These are phyloP conservation scores for Rhizophagus sp. DNA, from an alignment of 192 early-diverging fungal genomes.

Conservation along the genomic window DNA sequence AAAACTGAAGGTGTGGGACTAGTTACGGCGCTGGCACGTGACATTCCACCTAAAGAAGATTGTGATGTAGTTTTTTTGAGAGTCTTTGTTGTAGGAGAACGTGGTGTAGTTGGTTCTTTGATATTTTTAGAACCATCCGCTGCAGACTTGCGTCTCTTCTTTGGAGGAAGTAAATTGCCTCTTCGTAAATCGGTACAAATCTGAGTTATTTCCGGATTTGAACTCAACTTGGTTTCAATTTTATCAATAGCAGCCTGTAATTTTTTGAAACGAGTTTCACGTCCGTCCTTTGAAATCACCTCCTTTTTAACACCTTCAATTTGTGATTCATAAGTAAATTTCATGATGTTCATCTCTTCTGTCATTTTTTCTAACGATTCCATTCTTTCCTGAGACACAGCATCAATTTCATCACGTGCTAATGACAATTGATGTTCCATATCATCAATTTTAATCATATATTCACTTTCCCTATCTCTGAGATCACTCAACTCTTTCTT, in stretches of 20 bases:
- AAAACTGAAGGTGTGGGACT: slow-evolving; percentile 14
- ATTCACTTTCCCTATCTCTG: slow-evolving; percentile 18
- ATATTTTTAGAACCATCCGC: not conserved
- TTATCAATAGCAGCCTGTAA: slow-evolving; percentile 3
- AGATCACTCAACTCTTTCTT: slow-evolving; percentile 13
- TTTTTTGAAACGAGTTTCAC: slow-evolving; percentile 15
- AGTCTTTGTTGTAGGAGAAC: slow-evolving; percentile 16
- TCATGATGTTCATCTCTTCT: slow-evolving; percentile 27
- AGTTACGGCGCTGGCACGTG: not conserved
- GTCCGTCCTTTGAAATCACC: not conserved
- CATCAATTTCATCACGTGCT: slow-evolving; percentile 18
- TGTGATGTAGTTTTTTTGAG: not conserved
- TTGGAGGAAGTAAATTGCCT: not conserved
- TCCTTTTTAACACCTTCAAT: slow-evolving; percentile 22
- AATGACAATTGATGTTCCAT: slow-evolving; percentile 4
- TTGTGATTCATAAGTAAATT: slow-evolving; percentile 22
- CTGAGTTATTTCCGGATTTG: not conserved
- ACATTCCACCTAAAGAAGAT: slow-evolving; percentile 9
- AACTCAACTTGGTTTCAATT: not conserved
- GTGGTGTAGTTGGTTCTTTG: not conserved
- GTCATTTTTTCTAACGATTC: slow-evolving; percentile 16
- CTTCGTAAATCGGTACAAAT: slow-evolving; percentile 18
- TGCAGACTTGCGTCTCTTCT: slow-evolving; percentile 18
- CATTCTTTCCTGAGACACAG: not conserved
- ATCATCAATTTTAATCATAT: slow-evolving; percentile 28